Evolutionary conservation across 805 yeast genomes (phyloP).

Genomic region (Suhomyces kilbournensis): DNA sequence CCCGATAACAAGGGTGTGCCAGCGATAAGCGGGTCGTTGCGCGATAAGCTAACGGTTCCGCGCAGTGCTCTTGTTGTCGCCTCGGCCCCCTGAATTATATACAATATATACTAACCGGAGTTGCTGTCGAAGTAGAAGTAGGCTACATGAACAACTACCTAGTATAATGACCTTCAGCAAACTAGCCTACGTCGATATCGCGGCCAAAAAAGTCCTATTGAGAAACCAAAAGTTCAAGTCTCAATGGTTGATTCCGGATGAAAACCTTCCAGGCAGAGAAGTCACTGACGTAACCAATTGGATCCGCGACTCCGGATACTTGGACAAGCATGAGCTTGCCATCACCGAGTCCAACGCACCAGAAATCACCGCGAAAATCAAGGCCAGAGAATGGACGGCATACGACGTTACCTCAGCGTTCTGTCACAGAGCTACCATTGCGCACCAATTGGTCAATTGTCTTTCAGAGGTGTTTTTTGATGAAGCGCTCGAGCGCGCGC

Average conservation of each 20-base stretch:
- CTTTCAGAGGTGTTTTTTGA: constrained; percentile 36
- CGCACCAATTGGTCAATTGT: constrained; percentile 51
- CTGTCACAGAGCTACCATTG: constrained; percentile 56
- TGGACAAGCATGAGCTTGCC: constrained; percentile 32
- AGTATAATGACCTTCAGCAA: constrained; percentile 1
- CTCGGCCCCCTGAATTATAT: not conserved
- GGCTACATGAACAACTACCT: not conserved
- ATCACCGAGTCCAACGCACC: constrained; percentile 36
- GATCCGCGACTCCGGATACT: constrained; percentile 34
- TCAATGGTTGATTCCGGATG: constrained; percentile 43
- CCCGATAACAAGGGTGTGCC: not conserved
- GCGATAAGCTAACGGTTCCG: not conserved
- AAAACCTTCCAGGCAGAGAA: constrained; percentile 26
- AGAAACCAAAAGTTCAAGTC: constrained; percentile 42
- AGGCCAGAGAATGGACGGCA: constrained; percentile 31
- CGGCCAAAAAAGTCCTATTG: constrained; percentile 36
- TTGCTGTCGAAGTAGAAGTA: not conserved
- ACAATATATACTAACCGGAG: not conserved
- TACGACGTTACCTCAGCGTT: constrained; percentile 51
- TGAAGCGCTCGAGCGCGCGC: constrained; percentile 23
- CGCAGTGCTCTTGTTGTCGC: not conserved
- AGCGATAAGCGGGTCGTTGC: not conserved
- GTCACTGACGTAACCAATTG: constrained; percentile 38
- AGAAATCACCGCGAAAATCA: constrained; percentile 27
- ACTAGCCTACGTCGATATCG: constrained; percentile 33